Percentiles rank a stretch among this genome's conserved stretches.
phyloP scores from a whole-genome alignment of 2,329 filamentous ascomycete species.

The Sarocladium oryzae region DNA sequence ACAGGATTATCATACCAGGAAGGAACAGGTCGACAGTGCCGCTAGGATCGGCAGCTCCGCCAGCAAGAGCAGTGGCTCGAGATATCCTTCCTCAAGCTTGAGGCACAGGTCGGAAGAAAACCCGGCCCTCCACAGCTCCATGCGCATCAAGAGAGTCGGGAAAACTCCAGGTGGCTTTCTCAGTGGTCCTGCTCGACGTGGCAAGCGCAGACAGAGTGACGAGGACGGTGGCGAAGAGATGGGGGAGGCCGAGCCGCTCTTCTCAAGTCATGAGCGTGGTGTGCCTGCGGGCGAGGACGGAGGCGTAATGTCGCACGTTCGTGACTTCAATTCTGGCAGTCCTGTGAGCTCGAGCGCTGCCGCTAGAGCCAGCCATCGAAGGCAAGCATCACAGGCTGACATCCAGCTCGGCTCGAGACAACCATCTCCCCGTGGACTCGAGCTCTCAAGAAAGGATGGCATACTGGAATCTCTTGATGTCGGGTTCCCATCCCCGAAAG shows the following conservation, averaged over 20 bases:
- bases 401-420: slow-evolving; percentile 25
- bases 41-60: slow-evolving; percentile 23
- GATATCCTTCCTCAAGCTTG: slow-evolving; percentile 43
- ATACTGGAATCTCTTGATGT: not conserved
- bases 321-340: slow-evolving; percentile 52
- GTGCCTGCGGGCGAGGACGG: slow-evolving; percentile 31
- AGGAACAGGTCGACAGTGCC: slow-evolving; percentile 43
- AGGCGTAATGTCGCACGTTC: slow-evolving; percentile 32
- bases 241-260: slow-evolving; percentile 33
- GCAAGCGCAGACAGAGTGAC: slow-evolving; percentile 60
- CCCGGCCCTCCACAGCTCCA: slow-evolving; percentile 60
- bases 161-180: slow-evolving; percentile 72
- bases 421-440: slow-evolving; percentile 22
- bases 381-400: slow-evolving; percentile 31
- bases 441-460: slow-evolving; percentile 5
- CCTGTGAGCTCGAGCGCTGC: slow-evolving; percentile 45
- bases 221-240: slow-evolving; percentile 48
- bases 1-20: slow-evolving; percentile 28
- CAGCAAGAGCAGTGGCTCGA: slow-evolving; percentile 46
- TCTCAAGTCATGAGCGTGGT: slow-evolving; percentile 36
- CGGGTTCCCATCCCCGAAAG: slow-evolving; percentile 7
- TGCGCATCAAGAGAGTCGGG: slow-evolving; percentile 70
- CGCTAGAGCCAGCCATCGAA: slow-evolving; percentile 34
- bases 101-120: slow-evolving; percentile 55
- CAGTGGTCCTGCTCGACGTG: slow-evolving; percentile 72